Conservation (phyloP, 495 filamentous ascomycete species). For the Mycothermus thermophilus region DNA sequence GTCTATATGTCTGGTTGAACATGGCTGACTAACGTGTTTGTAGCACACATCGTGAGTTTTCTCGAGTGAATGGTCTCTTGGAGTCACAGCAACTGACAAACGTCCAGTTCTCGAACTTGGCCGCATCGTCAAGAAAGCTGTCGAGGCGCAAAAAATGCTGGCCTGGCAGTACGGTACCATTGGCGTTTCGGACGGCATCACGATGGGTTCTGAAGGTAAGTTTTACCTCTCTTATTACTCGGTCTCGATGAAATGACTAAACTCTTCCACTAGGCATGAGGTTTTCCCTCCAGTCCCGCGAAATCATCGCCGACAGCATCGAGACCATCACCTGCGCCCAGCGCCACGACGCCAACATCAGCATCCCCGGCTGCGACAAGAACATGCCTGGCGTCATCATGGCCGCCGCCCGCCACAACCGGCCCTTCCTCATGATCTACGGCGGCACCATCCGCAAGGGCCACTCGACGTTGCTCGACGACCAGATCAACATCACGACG, state of each 20-base stretch:
- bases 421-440: conserved; percentile 65
- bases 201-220: conserved; percentile 87
- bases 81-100: no score
- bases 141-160: conserved; percentile 74
- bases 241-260: no score
- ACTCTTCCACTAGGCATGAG: conserved; percentile 97
- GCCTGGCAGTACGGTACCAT: conserved; percentile 92
- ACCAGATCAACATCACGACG: conserved; percentile 75
- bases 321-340: conserved; percentile 83
- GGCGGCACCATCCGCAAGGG: conserved; percentile 84
- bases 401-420: conserved; percentile 71
- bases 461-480: conserved; percentile 61
- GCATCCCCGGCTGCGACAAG: conserved; percentile 94
- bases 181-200: conserved; percentile 86
- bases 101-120: conserved; percentile 66
- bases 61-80: no score
- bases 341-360: conserved; percentile 86
- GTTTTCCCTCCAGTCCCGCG: conserved; percentile 87
- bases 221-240: background rate
- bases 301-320: conserved; percentile 90
- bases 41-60: conserved; percentile 35
- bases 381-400: conserved; percentile 83
- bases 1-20: background rate
- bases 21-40: conserved; percentile 3
- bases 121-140: conserved; percentile 73